These are phyloP conservation scores for Bondarzewia mesenterica DNA, from an alignment of 1,284 basidiomycete genomes.

Conservation along the genomic window DNA sequence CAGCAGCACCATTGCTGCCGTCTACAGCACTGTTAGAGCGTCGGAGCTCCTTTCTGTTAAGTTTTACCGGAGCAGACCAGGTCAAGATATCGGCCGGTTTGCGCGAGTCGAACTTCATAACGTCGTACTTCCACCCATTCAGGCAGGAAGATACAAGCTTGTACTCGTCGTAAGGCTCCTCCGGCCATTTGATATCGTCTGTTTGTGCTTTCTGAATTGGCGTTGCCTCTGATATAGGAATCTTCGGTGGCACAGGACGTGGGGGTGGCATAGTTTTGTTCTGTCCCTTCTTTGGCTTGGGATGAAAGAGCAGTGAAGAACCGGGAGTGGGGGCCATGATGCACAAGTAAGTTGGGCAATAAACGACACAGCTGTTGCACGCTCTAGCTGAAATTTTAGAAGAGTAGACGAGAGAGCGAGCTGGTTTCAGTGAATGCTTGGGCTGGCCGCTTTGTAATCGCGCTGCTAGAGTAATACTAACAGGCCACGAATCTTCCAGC, in stretches of 20 bases:
- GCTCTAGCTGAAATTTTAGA: too few relatives aligned
- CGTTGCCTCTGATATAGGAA: background rate
- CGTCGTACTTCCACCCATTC: constrained; percentile 80
- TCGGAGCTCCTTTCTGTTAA: constrained; percentile 77
- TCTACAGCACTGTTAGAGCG: constrained; percentile 37
- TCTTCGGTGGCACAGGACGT: background rate
- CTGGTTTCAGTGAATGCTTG: background rate
- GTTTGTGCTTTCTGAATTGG: constrained; percentile 33
- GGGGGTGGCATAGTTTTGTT: constrained; percentile 7
- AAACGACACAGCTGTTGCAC: background rate
- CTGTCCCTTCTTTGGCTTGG: constrained; percentile 43
- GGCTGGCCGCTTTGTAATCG: background rate
- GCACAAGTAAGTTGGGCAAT: background rate
- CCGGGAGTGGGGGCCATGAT: constrained; percentile 11
- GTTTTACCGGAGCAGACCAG: constrained; percentile 68
- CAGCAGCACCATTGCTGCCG: constrained; percentile 26
- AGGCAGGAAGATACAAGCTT: constrained; percentile 66
- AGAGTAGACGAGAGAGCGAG: too few relatives aligned
- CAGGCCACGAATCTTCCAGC: background rate
- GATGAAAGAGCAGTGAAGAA: constrained; percentile 35
- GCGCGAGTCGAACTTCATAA: constrained; percentile 76
- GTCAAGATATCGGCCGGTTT: constrained; percentile 54
- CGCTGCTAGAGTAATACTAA: background rate
- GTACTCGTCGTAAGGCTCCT: constrained; percentile 61
- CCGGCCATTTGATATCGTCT: constrained; percentile 65